phyloP scores from a whole-genome alignment of 2,329 filamentous ascomycete species.

The Talaromyces sp. region DNA sequence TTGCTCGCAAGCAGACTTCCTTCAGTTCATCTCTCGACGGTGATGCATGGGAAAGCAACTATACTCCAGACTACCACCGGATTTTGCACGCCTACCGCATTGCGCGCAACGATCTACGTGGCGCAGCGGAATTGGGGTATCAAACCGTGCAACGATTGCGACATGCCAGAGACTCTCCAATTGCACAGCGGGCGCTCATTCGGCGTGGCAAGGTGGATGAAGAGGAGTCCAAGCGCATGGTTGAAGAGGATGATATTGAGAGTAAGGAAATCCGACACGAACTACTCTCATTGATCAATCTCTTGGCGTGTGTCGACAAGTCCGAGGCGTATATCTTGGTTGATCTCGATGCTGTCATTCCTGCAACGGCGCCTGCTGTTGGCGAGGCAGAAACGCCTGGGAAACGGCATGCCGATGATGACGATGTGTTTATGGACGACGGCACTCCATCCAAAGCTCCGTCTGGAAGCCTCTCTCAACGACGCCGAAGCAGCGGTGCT shows the following conservation, averaged over 20 bases:
- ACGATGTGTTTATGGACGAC: conserved; percentile 41
- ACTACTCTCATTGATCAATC: conserved; percentile 90
- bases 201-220: conserved; percentile 33
- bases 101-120: conserved; percentile 79
- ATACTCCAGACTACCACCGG: conserved; percentile 70
- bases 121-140: conserved; percentile 60
- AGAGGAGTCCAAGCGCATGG: conserved; percentile 27
- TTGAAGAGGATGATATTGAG: conserved; percentile 44
- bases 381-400: conserved; percentile 39
- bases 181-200: conserved; percentile 34
- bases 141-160: conserved; percentile 54
- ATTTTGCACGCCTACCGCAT: conserved; percentile 91
- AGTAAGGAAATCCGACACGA: conserved; percentile 60
- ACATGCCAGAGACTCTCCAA: conserved; percentile 32
- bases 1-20: conserved; percentile 67
- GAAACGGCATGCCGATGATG: conserved; percentile 41
- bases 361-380: conserved; percentile 3
- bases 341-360: conserved; percentile 39
- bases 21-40: conserved; percentile 47
- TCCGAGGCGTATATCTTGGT: conserved; percentile 73
- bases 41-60: conserved; percentile 30
- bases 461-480: background rate
- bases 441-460: conserved; percentile 23
- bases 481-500: conserved; percentile 14
- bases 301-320: conserved; percentile 77